Conservation (phyloP, 192 early-diverging fungal genomes). For the Coemansia biformis region DNA sequence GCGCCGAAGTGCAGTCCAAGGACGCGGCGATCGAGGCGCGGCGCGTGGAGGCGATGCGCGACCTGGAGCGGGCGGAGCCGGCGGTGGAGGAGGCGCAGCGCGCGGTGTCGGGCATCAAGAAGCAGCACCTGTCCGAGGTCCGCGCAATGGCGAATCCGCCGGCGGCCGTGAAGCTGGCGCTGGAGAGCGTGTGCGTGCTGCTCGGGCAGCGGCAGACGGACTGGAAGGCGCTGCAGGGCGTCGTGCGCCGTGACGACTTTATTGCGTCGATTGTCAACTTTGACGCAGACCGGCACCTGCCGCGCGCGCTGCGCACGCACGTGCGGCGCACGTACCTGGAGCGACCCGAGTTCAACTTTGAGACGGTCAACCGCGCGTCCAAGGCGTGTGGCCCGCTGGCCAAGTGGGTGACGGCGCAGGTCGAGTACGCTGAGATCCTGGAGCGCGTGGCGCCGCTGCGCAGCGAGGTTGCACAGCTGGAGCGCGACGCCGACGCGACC, state of each 20-base stretch:
- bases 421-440: slow-evolving; percentile 86
- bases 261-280: slow-evolving; percentile 95
- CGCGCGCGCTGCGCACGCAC: slow-evolving; percentile 66
- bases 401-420: slow-evolving; percentile 98
- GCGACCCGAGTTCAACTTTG: slow-evolving; percentile 88
- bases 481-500: slow-evolving; percentile 68
- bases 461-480: slow-evolving; percentile 80
- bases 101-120: slow-evolving; percentile 92
- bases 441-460: slow-evolving; percentile 94
- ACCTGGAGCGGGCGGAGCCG: slow-evolving; percentile 95
- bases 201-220: slow-evolving; percentile 77
- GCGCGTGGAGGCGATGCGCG: slow-evolving; percentile 70
- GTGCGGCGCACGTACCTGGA: slow-evolving; percentile 73
- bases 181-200: slow-evolving; percentile 95
- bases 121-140: slow-evolving; percentile 94
- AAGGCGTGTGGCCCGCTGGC: slow-evolving; percentile 98
- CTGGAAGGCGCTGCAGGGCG: slow-evolving; percentile 89
- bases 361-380: slow-evolving; percentile 91
- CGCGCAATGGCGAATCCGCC: slow-evolving; percentile 97
- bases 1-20: slow-evolving; percentile 66
- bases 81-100: slow-evolving; percentile 92
- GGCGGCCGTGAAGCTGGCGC: slow-evolving; percentile 88
- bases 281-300: slow-evolving; percentile 83
- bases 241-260: slow-evolving; percentile 94
- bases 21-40: slow-evolving; percentile 74